Evolutionary conservation across 345 rosid species (phyloP), one percentile per base, ranked within the genome.

Genomic region (Laguncularia racemosa): DNA sequence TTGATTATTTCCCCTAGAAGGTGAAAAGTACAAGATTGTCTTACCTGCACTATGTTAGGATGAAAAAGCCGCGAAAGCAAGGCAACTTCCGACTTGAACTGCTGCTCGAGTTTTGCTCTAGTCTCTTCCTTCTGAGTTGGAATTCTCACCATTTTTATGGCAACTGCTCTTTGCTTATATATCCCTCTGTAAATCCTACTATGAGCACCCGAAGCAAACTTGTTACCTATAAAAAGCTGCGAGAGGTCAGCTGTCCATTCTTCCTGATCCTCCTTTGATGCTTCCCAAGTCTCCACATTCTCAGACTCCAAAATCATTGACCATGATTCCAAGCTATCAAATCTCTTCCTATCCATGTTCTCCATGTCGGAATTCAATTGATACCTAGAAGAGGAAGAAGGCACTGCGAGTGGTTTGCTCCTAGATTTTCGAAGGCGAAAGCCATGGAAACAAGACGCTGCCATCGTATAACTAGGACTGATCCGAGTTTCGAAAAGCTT

Each of bases 211-310:
- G 97, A 93, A 15, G 99, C 99, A 43, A 93, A 93, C 74, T 89
- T 93, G 78, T 93, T 93, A 2, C 99, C 99, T 16, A 93, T 93
- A 51, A 93, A 93, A 26, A 93, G 63, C 75, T 93, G 99, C 0
- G 99, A 93, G 21, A 89, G 96, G 70, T 93, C 99, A n/a, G 97
- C 99, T 0, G 91, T 89, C 97, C 99, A 93, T 56, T 93, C 99
- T 43, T 89, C 98, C 69, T 81, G 81, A 67, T 92, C 95, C 44
- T 86, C 96, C 61, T 81, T 85, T 1, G 97, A 73, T 0, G 76
- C 85, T 65, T 93, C 97, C 99, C 97, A 93, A 1, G 89, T 77
- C 79, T 89, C 99, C 47, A 93, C 85, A 73, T 87, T 93, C 66
- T 93, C 99, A 0, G 99, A 93, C 43, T 93, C 99, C 48, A 93